Evolutionary conservation across 176 grass and related monocot species (phyloP), one percentile per base, ranked within the genome.

Genomic region (Triticum turgidum): DNA sequence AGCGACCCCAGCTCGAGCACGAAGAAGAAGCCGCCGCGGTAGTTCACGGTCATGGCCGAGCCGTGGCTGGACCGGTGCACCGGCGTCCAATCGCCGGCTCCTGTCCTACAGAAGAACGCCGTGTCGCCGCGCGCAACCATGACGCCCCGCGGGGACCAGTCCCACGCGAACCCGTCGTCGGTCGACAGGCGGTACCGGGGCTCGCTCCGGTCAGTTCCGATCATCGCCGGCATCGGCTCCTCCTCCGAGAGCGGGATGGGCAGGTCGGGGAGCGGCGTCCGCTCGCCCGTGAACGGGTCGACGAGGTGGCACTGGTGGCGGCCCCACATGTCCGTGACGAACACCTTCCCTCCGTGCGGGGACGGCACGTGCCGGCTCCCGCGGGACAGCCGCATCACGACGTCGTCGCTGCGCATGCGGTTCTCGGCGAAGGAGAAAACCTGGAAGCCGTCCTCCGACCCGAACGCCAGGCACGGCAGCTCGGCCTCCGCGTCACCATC

Each of bases 161-260:
- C 88, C 83, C 88, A 89, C 4, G 88, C 69, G 35, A 89, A 65
- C 35, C 69, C 61, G 14, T 89, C 88, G 69, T 81, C 83, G 14
- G 69, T 89, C 13, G 5, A 52, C 7, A 37, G 3, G n/a, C 32
- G 7, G 7, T 20, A 30, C 22, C 7, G 39, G 7, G 75, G 81
- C 30, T 72, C 30, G 15, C 49, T 79, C 76, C 22, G 9, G 9
- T 11, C 7, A 30, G 39, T 54, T 67, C n/a, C 4, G 9, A 3
- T 1, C n/a, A 20, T 30, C 29, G 2, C 54, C 5, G 7, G 13
- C 83, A 61, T 58, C 1, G 88, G 88, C 62, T 74, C 62, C 69
- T 29, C 73, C 69, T 89, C 83, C 1, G 61, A 85, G 20, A 75
- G 15, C 14, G 88, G 87, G 34, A 89, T 0, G 34, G 82, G 88